Conservation (phyloP, 2,329 filamentous ascomycete genomes). For the Talaromyces sp. region DNA sequence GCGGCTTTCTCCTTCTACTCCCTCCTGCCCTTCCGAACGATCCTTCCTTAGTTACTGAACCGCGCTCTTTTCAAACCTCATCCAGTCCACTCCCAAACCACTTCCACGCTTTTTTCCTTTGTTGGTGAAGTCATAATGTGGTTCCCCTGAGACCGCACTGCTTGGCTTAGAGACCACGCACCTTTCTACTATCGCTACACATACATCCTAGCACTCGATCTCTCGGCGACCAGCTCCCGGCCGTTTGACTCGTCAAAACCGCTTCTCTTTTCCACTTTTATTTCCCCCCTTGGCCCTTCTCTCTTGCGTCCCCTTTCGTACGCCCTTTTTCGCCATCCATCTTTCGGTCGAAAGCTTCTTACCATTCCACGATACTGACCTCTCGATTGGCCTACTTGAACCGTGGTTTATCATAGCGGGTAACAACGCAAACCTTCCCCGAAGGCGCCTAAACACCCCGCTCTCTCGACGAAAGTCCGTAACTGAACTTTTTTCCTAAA, state of each 20-base stretch:
- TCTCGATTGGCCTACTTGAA: background rate
- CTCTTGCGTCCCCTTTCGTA: background rate
- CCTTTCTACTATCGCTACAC: background rate
- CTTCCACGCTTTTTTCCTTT: background rate
- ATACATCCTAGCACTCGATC: background rate
- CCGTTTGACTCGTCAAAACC: constrained; percentile 7
- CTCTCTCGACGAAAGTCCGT: constrained; percentile 1
- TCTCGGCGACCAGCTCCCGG: background rate
- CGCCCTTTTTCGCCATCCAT: constrained; percentile 9
- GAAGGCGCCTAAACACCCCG: constrained; percentile 2
- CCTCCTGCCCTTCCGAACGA: background rate
- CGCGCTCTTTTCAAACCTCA: background rate
- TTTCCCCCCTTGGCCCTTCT: constrained; percentile 3
- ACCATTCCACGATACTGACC: constrained; percentile 17
- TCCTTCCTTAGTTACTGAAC: background rate
- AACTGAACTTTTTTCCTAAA: constrained; percentile 4
- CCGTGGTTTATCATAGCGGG: constrained; percentile 14
- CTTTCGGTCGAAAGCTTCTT: constrained; percentile 7
- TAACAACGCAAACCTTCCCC: constrained; percentile 6
- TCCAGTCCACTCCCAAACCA: background rate
- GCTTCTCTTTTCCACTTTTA: constrained; percentile 7
- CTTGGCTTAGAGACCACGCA: constrained; percentile 14
- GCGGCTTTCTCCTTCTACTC: background rate
- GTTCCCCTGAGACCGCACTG: constrained; percentile 4
- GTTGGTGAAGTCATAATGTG: constrained; percentile 16